Base-by-base conservation (phyloP, 352 stramenopile genomes). In the Phytophthora pluvialis region DNA sequence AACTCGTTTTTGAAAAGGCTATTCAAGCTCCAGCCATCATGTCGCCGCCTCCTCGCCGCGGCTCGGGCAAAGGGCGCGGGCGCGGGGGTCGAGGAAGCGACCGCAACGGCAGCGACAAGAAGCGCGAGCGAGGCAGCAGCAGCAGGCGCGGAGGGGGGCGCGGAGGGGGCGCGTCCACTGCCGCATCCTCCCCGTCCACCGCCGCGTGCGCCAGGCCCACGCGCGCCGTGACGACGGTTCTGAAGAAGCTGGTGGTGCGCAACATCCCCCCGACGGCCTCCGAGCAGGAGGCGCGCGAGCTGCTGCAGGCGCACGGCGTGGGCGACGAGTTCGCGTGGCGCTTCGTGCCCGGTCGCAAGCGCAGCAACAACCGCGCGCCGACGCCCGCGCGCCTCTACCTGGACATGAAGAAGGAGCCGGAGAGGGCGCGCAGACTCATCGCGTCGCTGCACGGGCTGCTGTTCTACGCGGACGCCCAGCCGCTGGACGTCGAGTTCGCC, bases 211-310 rank as follows among this genome's bases (percentile, higher is more conserved):
- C 57, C 0, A 67, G 79, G 8, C 77, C 79, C n/a, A 72, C 73
- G 35, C 80, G 82, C 13, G 57, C 70, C 6, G 65, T 78, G n/a
- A 78, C 65, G 42, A 72, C 80, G 1, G 70, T 88, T 16, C 72
- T 80, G 49, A 81, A 83, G 59, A 94, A 94, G 54, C 53, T 94
- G 33, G 60, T 92, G 44, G 59, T 94, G 31, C 83, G 81, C 56
- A 86, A 92, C 49, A 83, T 94, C 38, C 85, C 83, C 15, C 53
- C 84, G 45, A 57, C 62, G 8, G 75, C 71, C 21, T 64, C 71
- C 21, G 73, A 89, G 46, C 61, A 82, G 28, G 64, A 78, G 21
- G 63, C 78, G 40, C 46, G 59, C 13, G 47, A 64, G 35, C 56
- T 90, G 48, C 49, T 91, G 9, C 61, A 76, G 32, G 25, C 60